Conservation (phyloP, 2,329 filamentous ascomycete species). For the Claviceps monticola region DNA sequence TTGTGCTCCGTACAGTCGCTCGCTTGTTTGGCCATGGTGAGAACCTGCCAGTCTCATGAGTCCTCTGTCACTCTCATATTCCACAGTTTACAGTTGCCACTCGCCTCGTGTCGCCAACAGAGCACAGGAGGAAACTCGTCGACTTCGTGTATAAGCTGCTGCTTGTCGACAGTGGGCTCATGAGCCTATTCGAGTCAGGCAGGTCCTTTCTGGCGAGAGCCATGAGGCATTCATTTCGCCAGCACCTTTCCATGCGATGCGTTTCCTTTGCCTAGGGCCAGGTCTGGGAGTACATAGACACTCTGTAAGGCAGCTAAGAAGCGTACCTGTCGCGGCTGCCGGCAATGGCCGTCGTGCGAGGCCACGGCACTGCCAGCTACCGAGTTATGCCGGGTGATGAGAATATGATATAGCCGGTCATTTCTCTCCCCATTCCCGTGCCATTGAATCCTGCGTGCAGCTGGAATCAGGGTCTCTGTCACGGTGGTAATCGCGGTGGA, state of each 20-base stretch:
- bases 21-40: neutral
- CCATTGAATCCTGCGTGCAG: neutral
- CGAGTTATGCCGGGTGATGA: neutral
- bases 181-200: neutral
- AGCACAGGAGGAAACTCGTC: neutral
- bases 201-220: neutral
- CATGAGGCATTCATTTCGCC: neutral
- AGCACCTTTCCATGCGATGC: neutral
- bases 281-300: too few relatives aligned
- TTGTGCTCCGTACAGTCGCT: neutral
- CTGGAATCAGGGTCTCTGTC: neutral
- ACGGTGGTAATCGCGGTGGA: neutral
- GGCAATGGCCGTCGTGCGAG: neutral
- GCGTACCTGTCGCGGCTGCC: neutral
- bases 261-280: too few relatives aligned
- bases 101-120: neutral
- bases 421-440: neutral
- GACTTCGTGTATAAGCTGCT: neutral
- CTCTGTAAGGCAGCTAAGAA: neutral
- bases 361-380: neutral
- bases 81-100: neutral
- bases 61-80: neutral
- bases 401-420: neutral
- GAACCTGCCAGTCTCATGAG: neutral
- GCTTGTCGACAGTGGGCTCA: neutral